Evolutionary conservation across 2,329 filamentous ascomycete genomes (phyloP), one percentile per base, ranked within the genome.

Genomic region (Simplicillium sp.): DNA sequence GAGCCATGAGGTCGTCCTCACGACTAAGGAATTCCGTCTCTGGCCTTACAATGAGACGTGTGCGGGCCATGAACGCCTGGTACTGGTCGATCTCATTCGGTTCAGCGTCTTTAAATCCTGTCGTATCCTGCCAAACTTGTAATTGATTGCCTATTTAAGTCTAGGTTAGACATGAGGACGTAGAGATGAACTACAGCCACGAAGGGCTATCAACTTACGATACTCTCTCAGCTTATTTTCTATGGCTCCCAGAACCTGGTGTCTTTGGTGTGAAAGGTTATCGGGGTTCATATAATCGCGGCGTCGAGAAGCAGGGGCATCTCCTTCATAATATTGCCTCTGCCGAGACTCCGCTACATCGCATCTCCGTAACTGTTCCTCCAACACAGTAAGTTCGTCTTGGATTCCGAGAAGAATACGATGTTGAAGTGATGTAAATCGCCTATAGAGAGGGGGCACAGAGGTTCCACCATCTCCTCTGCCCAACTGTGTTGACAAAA

Each of bases 351-450:
- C 75, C 1, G 64, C 61, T 15, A 62, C 64, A 52, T 95, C 89
- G 1, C 92, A 61, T 0, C 70, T 67, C 14, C 77, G 74, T 1
- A 96, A 71, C 43, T 89, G 79, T 52, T 87, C 81, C 59, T 95
- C 88, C 31, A 94, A 67, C 51, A 90, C 83, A 25, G 72, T 70
- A 14, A 95, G 76, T 57, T 94, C 87, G 54, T 94, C 87, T 59
- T 95, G 89, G 13, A 94, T 69, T 46, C 92, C 81, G 0, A 95
- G 68, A 3, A 96, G 65, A 3, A 94, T 65, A 3, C 89, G 80
- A 56, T 94, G 87, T 51, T 92, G 89, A 14, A 95, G 65, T 11
- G 77, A 73, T 55, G 86, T 82, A 53, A 96, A 96, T 42, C 82
- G 82, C 34, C 89, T 78, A 58, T 94, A 95, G 44, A 94, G 73